A percentile compares a stretch with the other conserved stretches of the same genome.
These are phyloP conservation scores for Picea sitchensis DNA, from an alignment of 75 land plant genomes.

Conservation along the genomic window DNA sequence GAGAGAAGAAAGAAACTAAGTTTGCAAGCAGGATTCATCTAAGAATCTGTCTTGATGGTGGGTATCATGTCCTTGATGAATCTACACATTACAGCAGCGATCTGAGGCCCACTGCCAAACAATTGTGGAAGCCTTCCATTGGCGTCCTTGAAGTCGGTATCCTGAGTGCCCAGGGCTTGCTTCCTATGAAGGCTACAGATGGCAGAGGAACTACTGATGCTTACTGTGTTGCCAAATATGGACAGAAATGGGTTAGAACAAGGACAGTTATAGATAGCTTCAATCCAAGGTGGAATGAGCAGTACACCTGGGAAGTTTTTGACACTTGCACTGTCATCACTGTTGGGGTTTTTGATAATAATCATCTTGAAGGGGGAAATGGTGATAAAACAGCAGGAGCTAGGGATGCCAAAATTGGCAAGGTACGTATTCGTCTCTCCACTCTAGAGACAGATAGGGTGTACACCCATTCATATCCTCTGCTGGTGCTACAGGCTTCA, in stretches of 20 bases:
- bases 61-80: conserved; percentile 25
- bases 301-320: conserved; percentile 30
- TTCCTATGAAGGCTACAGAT: conserved; percentile 23
- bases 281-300: conserved; percentile 26
- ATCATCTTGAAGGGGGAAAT: conserved; percentile 7
- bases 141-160: conserved; percentile 24
- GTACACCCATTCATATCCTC: conserved; percentile 72
- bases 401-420: conserved; percentile 57
- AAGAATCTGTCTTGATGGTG: conserved; percentile 19
- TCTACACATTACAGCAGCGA: conserved; percentile 27
- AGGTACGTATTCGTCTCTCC: conserved; percentile 70
- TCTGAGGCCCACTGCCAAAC: conserved; percentile 14
- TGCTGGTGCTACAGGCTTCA: conserved; percentile 55
- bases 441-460: conserved; percentile 74
- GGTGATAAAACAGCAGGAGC: conserved; percentile 6
- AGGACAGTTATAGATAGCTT: conserved; percentile 19
- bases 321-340: conserved; percentile 41
- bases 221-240: conserved; percentile 30
- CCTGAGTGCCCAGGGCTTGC: conserved; percentile 16
- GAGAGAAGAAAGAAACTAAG: conserved; percentile 9
- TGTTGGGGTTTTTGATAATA: conserved; percentile 31
- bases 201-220: conserved; percentile 36
- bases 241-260: conserved; percentile 26
- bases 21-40: conserved; percentile 22
- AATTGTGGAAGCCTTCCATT: conserved; percentile 14